Percentiles rank a stretch among this genome's conserved stretches.
phyloP scores from a whole-genome alignment of 225 moss, liverwort and hornwort species.

The Thuidium tamariscinum region DNA sequence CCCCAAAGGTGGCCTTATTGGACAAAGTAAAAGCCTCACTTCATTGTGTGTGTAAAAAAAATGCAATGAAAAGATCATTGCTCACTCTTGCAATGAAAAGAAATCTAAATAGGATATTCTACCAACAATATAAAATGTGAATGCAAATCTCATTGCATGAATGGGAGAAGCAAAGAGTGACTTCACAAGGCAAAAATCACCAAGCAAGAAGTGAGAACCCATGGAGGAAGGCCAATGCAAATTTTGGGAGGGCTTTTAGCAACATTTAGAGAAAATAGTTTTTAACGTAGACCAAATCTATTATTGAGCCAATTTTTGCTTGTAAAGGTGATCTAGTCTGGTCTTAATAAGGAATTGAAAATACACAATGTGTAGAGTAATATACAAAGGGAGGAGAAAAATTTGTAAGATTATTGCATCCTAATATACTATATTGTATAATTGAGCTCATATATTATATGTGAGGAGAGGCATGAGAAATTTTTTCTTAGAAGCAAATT shows the following conservation, averaged over 20 bases:
- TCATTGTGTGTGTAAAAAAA: rapidly evolving
- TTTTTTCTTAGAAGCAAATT: background rate
- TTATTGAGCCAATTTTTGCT: background rate
- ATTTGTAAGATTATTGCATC: background rate
- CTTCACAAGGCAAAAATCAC: background rate
- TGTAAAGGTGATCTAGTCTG: background rate
- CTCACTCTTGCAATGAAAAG: no score
- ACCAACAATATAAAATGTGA: background rate
- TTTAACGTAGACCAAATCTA: background rate
- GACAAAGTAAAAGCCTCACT: background rate
- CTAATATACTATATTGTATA: background rate
- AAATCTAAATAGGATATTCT: background rate
- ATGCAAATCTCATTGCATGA: background rate
- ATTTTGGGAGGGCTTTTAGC: background rate
- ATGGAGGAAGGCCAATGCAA: background rate
- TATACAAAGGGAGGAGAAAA: background rate
- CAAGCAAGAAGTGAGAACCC: rapidly evolving
- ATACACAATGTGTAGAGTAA: background rate
- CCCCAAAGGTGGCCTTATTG: background rate
- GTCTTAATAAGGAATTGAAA: rapidly evolving
- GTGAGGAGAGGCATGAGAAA: background rate
- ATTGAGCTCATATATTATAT: background rate
- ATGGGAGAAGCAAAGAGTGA: background rate
- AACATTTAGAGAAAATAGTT: background rate
- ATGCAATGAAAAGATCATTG: background rate